Evolutionary conservation across 2,329 filamentous ascomycete genomes (phyloP), one percentile per base, ranked within the genome.

Genomic region (Aureobasidium sp.): DNA sequence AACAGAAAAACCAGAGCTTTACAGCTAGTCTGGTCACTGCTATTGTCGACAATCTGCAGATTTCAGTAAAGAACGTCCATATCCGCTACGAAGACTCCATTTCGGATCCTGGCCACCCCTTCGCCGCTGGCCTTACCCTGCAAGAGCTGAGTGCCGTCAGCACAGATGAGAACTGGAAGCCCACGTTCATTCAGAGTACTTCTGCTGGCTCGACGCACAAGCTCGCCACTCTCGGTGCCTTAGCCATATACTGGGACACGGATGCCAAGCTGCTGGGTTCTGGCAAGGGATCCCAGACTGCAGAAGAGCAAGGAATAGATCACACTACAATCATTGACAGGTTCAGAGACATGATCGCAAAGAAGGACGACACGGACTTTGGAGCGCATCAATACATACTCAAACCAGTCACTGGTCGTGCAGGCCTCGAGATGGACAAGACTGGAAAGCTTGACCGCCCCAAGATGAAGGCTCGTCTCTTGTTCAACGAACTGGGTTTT

Each of bases 171-270:
- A 84, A 96, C 69, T 99, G 95, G 95, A 88, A 89, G 65, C 93
- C 94, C 1, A 95, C 91, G 31, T 99, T 97, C 73, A 95, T 99
- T 68, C 91, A 97, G 73, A 89, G 93, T 67, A 89, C 89, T 1
- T 86, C 86, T 51, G 47, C 59, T 15, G 82, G 83, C 31, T 89
- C 88, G 14, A 97, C 92, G 25, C 90, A 99, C 78, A 99, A 99
- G 76, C 82, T 99, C 49, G 94, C 92, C 6, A 95, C 88, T 2
- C 81, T 99, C 17, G 91, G 90, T 36, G 91, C 92, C 5, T 78
- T 99, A 56, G 91, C 94, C 2, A 84, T 97, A 11, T 99, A 99
- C 75, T 99, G 95, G 94, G 95, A 99, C 73, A 99, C 94, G 1
- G 93, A 99, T 73, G 85, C 91, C 0, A 82, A 87, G 29, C 82